phyloP scores from a whole-genome alignment of 129 eudicot species.

The Kitagawia praeruptora region DNA sequence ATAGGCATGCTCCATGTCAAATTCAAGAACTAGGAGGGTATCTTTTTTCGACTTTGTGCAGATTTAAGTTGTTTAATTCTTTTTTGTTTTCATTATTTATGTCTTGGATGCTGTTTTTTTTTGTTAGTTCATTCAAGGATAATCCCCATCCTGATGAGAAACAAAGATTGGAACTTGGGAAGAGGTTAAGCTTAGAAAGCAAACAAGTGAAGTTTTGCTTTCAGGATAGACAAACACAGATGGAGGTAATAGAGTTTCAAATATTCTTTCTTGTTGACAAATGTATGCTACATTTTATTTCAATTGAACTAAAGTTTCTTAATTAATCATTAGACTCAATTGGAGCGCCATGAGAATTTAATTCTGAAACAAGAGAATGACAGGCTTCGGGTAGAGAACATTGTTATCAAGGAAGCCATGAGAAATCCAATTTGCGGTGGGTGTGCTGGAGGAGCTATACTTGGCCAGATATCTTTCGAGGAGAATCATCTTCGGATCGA shows the following conservation, averaged over 20 bases:
- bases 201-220: constrained; percentile 88
- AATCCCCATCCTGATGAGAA: constrained; percentile 85
- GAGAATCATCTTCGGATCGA: constrained; percentile 56
- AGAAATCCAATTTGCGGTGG: constrained; percentile 52
- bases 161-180: constrained; percentile 58
- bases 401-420: constrained; percentile 67
- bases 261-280: neutral
- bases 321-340: constrained; percentile 40
- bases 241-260: constrained; percentile 46
- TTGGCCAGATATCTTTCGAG: constrained; percentile 55
- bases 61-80: too few relatives aligned
- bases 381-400: constrained; percentile 53
- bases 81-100: too few relatives aligned
- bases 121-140: constrained; percentile 53
- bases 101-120: neutral
- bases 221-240: constrained; percentile 78
- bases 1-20: too few relatives aligned
- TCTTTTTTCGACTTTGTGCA: too few relatives aligned
- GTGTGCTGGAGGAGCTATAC: constrained; percentile 69
- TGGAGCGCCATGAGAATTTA: constrained; percentile 61
- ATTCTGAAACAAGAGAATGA: constrained; percentile 67
- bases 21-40: too few relatives aligned
- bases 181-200: constrained; percentile 60
- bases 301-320: neutral
- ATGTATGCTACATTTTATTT: neutral